phyloP scores from a whole-genome alignment of 345 rosid species.

The Ceriops zippeliana region DNA sequence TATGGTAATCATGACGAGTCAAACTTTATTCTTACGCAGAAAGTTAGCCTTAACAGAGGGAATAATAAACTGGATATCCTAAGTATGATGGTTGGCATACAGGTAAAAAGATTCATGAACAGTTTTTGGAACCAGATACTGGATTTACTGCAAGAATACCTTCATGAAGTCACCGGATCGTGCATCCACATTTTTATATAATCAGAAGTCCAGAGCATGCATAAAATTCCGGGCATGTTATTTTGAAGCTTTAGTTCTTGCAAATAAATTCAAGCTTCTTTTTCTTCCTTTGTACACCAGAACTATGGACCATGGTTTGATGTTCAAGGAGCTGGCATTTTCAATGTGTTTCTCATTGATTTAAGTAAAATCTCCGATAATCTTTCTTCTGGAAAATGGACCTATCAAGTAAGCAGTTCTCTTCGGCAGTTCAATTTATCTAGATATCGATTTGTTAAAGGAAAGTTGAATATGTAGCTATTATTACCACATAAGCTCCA shows the following conservation, averaged over 20 bases:
- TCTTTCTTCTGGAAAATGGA: conserved; percentile 45
- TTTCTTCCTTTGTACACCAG: conserved; percentile 22
- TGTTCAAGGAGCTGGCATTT: conserved; percentile 50
- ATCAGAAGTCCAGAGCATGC: too few species aligned
- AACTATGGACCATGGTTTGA: conserved; percentile 69
- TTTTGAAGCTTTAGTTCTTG: too few species aligned
- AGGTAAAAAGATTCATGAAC: conserved; percentile 35
- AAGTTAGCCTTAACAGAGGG: conserved; percentile 41
- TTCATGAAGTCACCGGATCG: background rate
- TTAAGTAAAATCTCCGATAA: conserved; percentile 25
- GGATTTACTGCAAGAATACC: background rate
- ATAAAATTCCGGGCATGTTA: too few species aligned
- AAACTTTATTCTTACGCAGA: conserved; percentile 39
- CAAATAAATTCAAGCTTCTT: background rate
- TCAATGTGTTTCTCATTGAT: conserved; percentile 30
- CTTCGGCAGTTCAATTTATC: background rate
- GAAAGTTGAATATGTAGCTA: too few species aligned
- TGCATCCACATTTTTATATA: background rate
- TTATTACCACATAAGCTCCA: too few species aligned
- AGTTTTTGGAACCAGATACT: background rate
- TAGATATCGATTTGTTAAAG: too few species aligned
- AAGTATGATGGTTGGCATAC: conserved; percentile 57
- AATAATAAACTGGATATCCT: conserved; percentile 52
- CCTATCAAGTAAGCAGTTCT: conserved; percentile 43
- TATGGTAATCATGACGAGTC: conserved; percentile 52